Base-by-base conservation (phyloP, 2,329 filamentous ascomycete species). In the Endoconidiophora laricicola region DNA sequence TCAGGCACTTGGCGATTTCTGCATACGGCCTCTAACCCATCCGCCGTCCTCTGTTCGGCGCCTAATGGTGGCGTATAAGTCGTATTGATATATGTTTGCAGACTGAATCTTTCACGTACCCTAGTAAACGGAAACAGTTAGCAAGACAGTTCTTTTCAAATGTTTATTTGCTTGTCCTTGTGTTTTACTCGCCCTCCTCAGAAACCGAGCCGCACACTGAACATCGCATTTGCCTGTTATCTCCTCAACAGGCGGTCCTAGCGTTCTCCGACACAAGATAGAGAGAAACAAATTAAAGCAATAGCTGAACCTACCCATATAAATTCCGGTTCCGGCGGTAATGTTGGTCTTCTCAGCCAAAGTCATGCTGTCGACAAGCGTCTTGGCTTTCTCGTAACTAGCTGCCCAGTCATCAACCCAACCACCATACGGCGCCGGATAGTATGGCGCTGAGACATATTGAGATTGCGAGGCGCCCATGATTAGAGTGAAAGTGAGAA, bases 331-430 rank as follows among this genome's bases (percentile, higher is more conserved):
- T 3, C 83, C 83, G 1, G 75, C 74, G 0, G 82, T 86, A 47
- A 87, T 71, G 59, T 87, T 88, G 3, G 81, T 79, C 65, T 88
- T 90, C 61, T 88, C 84, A 2, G 82, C 83, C 50, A 90, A 63
- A 0, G 83, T 88, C 83, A 90, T 85, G 44, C 77, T 73, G 48
- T 76, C 74, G 14, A 90, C 83, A 12, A 88, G 62, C 3, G 68
- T 63, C 52, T 78, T 71, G 1, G 84, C 84, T 58, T 83, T 86
- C 48, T 66, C 66, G 59, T 87, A 90, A 57, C 81, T 81, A 16
- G 74, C 73, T 20, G 67, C 67, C 84, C 84, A 90, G 52, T 74
- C 73, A 4, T 72, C 64, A 0, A 72, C 65, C 79, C 83, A 87
- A 38, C 83, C 84, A 46, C 82, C 82, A 47, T 78, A 73, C 0